phyloP scores from a whole-genome alignment of 805 yeast genomes.

The Vanderwaltozyma verrucispora region DNA sequence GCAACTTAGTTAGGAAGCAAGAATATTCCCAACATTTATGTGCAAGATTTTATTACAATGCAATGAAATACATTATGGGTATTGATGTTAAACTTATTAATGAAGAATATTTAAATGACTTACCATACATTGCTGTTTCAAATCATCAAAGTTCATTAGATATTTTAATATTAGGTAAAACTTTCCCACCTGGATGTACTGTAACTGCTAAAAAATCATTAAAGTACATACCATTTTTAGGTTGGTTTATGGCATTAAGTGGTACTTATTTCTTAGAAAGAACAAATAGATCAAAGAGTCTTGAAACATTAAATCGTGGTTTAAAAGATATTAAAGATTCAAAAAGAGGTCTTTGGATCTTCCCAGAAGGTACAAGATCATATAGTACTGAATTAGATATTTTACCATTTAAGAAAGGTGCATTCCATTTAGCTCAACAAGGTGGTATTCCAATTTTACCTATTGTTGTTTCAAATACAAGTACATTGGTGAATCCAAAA shows the following conservation, averaged over 20 bases:
- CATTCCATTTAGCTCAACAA: slow-evolving; percentile 93
- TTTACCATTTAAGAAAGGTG: slow-evolving; percentile 92
- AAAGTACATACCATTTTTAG: slow-evolving; percentile 78
- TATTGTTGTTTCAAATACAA: slow-evolving; percentile 76
- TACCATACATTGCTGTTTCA: slow-evolving; percentile 73
- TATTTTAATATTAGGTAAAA: slow-evolving; percentile 64
- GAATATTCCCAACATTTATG: slow-evolving; percentile 82
- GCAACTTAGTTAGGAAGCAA: slow-evolving; percentile 61
- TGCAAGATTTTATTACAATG: slow-evolving; percentile 67
- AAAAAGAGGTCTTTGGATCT: slow-evolving; percentile 73
- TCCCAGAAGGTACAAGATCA: slow-evolving; percentile 97
- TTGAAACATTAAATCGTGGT: slow-evolving; percentile 63
- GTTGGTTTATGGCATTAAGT: slow-evolving; percentile 91
- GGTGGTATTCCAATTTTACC: slow-evolving; percentile 88
- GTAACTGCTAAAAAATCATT: slow-evolving; percentile 87
- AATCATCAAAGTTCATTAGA: slow-evolving; percentile 92
- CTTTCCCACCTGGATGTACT: slow-evolving; percentile 81
- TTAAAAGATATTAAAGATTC: slow-evolving; percentile 47
- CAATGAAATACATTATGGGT: slow-evolving; percentile 54
- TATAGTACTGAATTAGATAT: slow-evolving; percentile 55
- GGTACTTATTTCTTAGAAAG: slow-evolving; percentile 92
- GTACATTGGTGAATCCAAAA: slow-evolving; percentile 54
- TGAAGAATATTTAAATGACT: slow-evolving; percentile 43
- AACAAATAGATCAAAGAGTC: slow-evolving; percentile 61
- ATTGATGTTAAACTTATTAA: slow-evolving; percentile 59